phyloP scores from a whole-genome alignment of 2,329 filamentous ascomycete species.

The Aspergillus hiratsukae region DNA sequence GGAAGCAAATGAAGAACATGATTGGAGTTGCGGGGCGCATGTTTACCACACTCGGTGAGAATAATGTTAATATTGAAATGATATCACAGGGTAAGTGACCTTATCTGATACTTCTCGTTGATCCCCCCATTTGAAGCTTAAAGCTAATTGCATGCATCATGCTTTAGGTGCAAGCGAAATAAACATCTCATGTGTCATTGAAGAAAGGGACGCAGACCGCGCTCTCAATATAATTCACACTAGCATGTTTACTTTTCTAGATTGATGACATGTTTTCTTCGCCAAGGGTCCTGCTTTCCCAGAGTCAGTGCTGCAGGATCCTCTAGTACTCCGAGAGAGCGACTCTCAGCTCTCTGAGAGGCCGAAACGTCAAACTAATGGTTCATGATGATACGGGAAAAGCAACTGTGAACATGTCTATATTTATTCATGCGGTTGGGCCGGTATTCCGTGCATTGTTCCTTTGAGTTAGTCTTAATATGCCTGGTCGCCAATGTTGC shows the following conservation, averaged over 20 bases:
- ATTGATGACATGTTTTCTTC: constrained; percentile 44
- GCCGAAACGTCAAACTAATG: neutral
- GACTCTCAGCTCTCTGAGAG: neutral
- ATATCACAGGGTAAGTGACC: constrained; percentile 81
- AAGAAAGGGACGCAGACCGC: constrained; percentile 81
- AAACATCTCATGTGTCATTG: constrained; percentile 97
- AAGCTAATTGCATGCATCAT: constrained; percentile 12
- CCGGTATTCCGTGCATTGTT: neutral
- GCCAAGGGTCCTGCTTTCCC: neutral
- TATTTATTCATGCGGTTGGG: neutral
- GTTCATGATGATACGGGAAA: neutral
- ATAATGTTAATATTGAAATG: constrained; percentile 98
- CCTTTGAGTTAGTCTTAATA: neutral
- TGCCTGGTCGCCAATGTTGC: neutral
- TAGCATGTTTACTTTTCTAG: constrained; percentile 92
- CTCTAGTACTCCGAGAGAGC: neutral
- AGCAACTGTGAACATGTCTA: neutral
- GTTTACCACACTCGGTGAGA: constrained; percentile 90
- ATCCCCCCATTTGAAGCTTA: constrained; percentile 1
- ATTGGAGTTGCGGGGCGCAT: constrained; percentile 86
- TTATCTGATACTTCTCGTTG: constrained; percentile 1
- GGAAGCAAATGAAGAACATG: constrained; percentile 97
- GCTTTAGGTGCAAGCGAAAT: constrained; percentile 86
- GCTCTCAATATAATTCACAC: constrained; percentile 97
- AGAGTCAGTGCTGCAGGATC: neutral